phyloP scores from a whole-genome alignment of 495 filamentous ascomycete genomes.

The Lasiosphaeria ovina region DNA sequence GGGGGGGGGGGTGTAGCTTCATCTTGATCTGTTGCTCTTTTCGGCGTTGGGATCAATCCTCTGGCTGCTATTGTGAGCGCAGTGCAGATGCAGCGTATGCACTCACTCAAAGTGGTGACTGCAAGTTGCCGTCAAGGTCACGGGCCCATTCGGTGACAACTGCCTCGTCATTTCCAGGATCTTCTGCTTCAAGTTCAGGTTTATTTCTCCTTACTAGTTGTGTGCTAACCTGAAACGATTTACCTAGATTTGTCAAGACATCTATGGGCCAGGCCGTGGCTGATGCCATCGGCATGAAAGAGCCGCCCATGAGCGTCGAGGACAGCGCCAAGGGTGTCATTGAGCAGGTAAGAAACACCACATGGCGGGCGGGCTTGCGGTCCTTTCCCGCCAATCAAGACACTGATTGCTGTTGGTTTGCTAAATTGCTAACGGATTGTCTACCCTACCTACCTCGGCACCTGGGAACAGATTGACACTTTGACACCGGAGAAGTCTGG shows the following conservation, averaged over 20 bases:
- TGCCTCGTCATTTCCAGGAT: too few relatives aligned
- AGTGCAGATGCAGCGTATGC: too few relatives aligned
- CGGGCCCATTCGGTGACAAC: too few relatives aligned
- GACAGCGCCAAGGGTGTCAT: constrained; percentile 29
- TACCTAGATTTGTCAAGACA: constrained; percentile 42
- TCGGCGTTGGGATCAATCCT: not conserved
- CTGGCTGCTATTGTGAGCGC: too few relatives aligned
- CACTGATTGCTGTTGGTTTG: not conserved
- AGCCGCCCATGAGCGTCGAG: constrained; percentile 33
- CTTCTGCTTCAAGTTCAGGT: not conserved
- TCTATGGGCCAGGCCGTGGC: constrained; percentile 36
- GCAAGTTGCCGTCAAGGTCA: too few relatives aligned
- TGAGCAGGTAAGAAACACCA: constrained; percentile 28
- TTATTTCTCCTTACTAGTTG: not conserved
- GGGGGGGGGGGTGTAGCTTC: not conserved
- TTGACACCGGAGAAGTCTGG: constrained; percentile 27
- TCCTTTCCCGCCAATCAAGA: too few relatives aligned
- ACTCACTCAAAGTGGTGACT: not conserved
- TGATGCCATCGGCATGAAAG: constrained; percentile 29
- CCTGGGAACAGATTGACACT: constrained; percentile 19
- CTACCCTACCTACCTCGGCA: too few relatives aligned
- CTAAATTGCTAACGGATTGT: too few relatives aligned
- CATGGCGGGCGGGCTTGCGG: not conserved
- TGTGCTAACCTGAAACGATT: not conserved
- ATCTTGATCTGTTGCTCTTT: not conserved